Percentiles rank a stretch among this genome's conserved stretches.
Evolutionary conservation across 148 eudicot genomes (phyloP).

Genomic region (Arbutus unedo): DNA sequence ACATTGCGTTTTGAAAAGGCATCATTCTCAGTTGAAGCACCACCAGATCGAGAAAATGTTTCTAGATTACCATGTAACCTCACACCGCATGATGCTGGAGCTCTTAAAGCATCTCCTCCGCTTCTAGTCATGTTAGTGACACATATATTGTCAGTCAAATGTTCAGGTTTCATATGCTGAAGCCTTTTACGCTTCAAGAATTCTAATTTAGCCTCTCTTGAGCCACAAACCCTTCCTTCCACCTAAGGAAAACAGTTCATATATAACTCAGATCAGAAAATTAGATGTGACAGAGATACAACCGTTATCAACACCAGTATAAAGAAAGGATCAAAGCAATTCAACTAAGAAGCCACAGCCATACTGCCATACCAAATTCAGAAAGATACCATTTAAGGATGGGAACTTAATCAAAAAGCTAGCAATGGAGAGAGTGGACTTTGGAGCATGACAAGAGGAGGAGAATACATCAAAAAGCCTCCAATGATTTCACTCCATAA

Average conservation of each 20-base stretch:
- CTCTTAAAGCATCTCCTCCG: constrained; percentile 72
- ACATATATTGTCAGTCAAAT: constrained; percentile 26
- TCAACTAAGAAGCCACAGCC: background rate
- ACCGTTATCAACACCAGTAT: background rate
- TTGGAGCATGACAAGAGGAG: background rate
- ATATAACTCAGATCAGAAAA: background rate
- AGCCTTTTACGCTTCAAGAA: constrained; percentile 87
- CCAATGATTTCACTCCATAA: background rate
- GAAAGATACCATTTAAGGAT: background rate
- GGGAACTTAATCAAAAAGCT: background rate
- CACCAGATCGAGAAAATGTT: constrained; percentile 29
- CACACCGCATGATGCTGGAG: constrained; percentile 61
- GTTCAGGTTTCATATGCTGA: constrained; percentile 55
- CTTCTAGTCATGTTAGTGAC: constrained; percentile 54
- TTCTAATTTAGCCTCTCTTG: constrained; percentile 76
- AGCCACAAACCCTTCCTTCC: constrained; percentile 73
- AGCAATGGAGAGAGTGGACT: too few species aligned
- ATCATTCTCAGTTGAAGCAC: constrained; percentile 36
- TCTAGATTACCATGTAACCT: constrained; percentile 37
- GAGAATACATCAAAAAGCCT: background rate
- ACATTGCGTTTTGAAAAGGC: constrained; percentile 48
- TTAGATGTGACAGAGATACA: background rate
- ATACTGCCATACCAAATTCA: background rate
- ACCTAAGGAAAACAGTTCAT: constrained; percentile 44
- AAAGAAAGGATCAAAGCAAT: background rate